A percentile compares a stretch with the other conserved stretches of the same genome.
phyloP scores from a whole-genome alignment of 306 rosid genomes.

The Cicer arietinum region DNA sequence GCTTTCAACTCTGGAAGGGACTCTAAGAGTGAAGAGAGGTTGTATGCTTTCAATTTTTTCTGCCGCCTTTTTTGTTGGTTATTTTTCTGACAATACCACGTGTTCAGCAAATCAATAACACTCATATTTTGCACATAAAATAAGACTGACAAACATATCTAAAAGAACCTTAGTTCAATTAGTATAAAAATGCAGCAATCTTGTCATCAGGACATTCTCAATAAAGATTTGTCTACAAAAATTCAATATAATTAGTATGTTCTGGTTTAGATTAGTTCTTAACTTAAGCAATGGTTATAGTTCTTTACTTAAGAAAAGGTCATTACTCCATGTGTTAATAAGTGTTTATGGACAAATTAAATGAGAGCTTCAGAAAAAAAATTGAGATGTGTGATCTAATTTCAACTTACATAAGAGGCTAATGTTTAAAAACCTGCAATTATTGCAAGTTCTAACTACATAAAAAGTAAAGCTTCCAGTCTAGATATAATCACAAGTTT shows the following conservation, averaged over 20 bases:
- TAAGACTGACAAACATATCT: not conserved
- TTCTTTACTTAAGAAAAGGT: not conserved
- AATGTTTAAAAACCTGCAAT: not conserved
- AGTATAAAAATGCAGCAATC: conserved; percentile 16
- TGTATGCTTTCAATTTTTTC: conserved; percentile 68
- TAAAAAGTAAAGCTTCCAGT: not conserved
- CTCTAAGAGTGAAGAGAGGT: conserved; percentile 68
- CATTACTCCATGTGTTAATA: not conserved
- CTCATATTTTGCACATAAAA: no score
- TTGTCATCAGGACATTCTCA: conserved; percentile 14
- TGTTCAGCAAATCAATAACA: conserved; percentile 14
- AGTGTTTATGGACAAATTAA: not conserved
- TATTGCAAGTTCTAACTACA: not conserved
- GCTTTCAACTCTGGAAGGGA: conserved; percentile 66
- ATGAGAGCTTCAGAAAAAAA: not conserved
- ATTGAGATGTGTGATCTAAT: not conserved
- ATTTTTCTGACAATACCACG: conserved; percentile 44
- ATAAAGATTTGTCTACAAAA: not conserved
- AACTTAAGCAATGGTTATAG: not conserved
- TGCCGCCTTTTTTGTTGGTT: conserved; percentile 62
- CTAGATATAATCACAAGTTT: not conserved
- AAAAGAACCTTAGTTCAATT: not conserved
- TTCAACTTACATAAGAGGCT: not conserved
- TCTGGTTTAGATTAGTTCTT: not conserved
- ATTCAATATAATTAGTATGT: conserved; percentile 1